Evolutionary conservation across 75 land plant species (phyloP), one percentile per base, ranked within the genome.

Genomic region (Azolla pinnata): DNA sequence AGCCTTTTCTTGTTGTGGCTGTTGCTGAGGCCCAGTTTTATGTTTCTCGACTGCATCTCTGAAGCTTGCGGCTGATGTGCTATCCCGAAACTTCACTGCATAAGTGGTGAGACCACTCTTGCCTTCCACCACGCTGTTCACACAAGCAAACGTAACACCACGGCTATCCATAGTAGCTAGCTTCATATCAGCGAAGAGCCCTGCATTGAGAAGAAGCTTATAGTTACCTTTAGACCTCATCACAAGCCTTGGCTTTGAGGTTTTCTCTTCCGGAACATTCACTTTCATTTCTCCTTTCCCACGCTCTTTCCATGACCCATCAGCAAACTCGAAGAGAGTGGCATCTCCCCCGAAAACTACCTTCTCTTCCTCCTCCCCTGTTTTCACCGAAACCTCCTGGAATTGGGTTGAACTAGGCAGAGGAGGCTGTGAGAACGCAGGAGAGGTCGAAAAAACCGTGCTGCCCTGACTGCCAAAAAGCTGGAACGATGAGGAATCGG

Each of bases 341-440:
- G 92, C 82, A 75, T 91, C 88, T 5, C 84, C 85, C 16, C 69
- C 40, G 72, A 91, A 87, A 38, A 82, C 85, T 12, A 75, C 67
- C 58, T 74, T 73, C 72, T 91, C 97, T 60, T 91, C 80, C 69
- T 91, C 97, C 67, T 91, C 97, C 0, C 97, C 97, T 10, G 97
- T 87, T 63, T 87, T 83, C 61, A 78, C 62, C 14, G 63, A 71
- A n/a, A 81, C 92, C 63, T 84, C 93, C 69, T 83, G 85, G 69
- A 77, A 58, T 0, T 50, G 61, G 20, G 60, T 29, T 14, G 56
- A 29, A 33, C 34, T 55, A 0, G 65, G 3, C n/a, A 64, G 17
- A 33, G 31, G 53, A 14, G 57, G 67, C 17, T 19, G 25, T 25
- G 44, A 40, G 4, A 44, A 14, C 31, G 54, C 40, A 46, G 59